Base-by-base conservation (phyloP, 106 monocot species). In the Acanthochlamys bracteata region DNA sequence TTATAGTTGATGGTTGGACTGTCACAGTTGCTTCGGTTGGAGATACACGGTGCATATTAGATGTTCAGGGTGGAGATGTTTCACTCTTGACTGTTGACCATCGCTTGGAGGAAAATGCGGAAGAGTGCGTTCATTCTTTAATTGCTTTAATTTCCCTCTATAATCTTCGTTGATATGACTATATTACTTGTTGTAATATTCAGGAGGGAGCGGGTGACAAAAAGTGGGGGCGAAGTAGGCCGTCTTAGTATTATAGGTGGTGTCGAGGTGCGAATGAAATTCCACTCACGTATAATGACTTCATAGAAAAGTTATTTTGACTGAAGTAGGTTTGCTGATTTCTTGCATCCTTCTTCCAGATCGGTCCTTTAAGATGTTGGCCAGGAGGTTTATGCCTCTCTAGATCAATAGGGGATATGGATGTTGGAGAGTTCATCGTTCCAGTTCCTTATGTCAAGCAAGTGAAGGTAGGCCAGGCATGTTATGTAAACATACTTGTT, bases 381-480 rank as follows among this genome's bases (percentile, higher is more conserved):
- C 93, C 93, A 59, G 93, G 93, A 15, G 93, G 93, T 20, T 58
- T 93, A 58, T 93, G 93, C 77, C 74, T 93, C 23, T 93, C 93
- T 19, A 80, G 93, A 64, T 93, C 93, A 14, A 93, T 93, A 40
- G 93, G 93, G 41, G 93, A 93, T 71, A 83, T 83, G 73, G 93
- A 93, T 78, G 93, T 93, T 72, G 93, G 93, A 40, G 93, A 93
- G 69, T 88, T 80, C 73, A 93, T 93, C 58, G 93, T 93, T 59
- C 93, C 93, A 1, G 76, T 93, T 39, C 93, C 93, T 41, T 76
- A 93, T 74, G 93, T 93, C 42, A 93, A 93, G 70, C 93, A 93
- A 93, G 85, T 93, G 7, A 88, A 93, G 93, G 93, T 93, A 80
- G n/a, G 1, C 10, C 20, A 55, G 21, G 4, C 20, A 10, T 49